Base-by-base conservation (phyloP, 345 rosid species). In the Theobroma cacao region DNA sequence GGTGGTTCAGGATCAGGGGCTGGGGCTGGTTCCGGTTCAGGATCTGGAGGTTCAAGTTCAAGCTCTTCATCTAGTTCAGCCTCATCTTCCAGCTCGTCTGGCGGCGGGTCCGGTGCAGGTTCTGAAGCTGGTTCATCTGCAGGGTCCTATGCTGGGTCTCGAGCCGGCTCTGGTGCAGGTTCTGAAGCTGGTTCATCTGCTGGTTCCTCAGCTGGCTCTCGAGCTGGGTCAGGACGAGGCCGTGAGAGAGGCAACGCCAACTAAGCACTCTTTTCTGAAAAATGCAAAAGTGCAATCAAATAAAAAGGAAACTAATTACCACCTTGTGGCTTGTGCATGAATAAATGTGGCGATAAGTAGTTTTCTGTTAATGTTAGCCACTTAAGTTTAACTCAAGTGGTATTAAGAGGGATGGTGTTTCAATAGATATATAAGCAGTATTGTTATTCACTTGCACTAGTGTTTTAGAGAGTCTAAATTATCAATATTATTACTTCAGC, bases 171-270 rank as follows among this genome's bases (percentile, higher is more conserved):
- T 28, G 77, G 83, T 68, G 85, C 87, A 8, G 87, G 86, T n/a
- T 88, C 91, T 15, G 74, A 77, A 30, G 84, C 86, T 1, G 84
- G 81, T 43, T 83, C 86, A 18, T 75, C 47, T 67, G 86, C 86
- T 2, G 86, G 86, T 4, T 83, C 85, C 56, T 79, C 63, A 59
- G 88, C 91, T n/a, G 87, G 89, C 28, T 88, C 91, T 66, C 81
- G 84, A 48, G 85, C 89, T 33, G 87, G 90, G 2, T 83, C 87
- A 48, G 79, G 85, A 66, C 20, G 72, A 41, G 55, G 72, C 55
- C 72, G n/a, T 68, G 72, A n/a, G n/a, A 68, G 53, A 68, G 53
- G 53, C 34, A 43, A 68, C 20, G 52, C 20, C 4, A 24, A 58
- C 31, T 58, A 26, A 24, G 62, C 62, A 58, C 24, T 40, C 20